Base-by-base conservation (phyloP, 345 rosid species). In the Kernera saxatilis region DNA sequence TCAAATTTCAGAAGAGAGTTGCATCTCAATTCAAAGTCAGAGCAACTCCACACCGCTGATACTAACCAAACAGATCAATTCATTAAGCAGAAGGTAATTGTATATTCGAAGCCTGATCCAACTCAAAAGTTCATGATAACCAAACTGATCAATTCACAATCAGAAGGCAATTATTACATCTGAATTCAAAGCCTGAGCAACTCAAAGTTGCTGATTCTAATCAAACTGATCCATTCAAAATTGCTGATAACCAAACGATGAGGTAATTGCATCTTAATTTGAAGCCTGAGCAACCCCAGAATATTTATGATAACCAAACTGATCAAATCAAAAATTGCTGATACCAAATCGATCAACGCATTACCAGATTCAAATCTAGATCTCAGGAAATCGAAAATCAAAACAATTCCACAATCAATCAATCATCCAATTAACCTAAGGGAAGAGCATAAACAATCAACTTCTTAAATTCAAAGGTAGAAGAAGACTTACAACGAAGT, bases 401-500 rank as follows among this genome's bases (percentile, higher is more conserved):
- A 50, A 48, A 61, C 14, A 60, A 60, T 36, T 3, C 1, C 9
- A 18, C 48, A 36, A 48, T 23, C 48, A 52, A 58, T 5, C 35
- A 19, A 57, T n/a, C 12, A 8, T 21, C 10, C 29, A 32, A 54
- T 9, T n/a, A 33, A 2, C 5, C 2, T 9, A 37, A 13, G 0
- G 17, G 44, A 40, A 29, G 36, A 44, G 21, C 39, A 11, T 21
- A 0, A 17, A 6, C 8, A 46, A 32, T 12, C 58, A 67, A 26
- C 14, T 36, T 29, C 32, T 41, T n/a, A 6, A n/a, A n/a, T 33
- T 11, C 4, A 17, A 39, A 53, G 55, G 27, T 15, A 37, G 35
- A 52, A 48, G 37, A 49, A 11, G 73, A 26, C 80, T 30, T 82
- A 88, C 92, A 27, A 69, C 55, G 72, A 88, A 88, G 74, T 90